phyloP scores from a whole-genome alignment of 441 rosid genomes.

The Flueggea neowawraea region DNA sequence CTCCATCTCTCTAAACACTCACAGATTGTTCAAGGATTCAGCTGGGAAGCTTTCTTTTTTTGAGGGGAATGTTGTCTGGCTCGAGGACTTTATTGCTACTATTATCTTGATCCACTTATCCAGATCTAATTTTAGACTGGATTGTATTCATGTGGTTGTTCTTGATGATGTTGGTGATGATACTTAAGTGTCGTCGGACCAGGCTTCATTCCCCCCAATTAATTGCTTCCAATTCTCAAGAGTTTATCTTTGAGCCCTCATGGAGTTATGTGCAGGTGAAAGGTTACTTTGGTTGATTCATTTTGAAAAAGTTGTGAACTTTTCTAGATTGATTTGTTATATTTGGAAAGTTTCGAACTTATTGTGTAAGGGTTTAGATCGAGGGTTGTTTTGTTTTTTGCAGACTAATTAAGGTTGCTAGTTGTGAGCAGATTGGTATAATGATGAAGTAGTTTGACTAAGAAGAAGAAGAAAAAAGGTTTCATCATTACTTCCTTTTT shows the following conservation, averaged over 20 bases:
- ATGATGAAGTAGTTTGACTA: constrained; percentile 69
- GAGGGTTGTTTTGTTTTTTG: constrained; percentile 12
- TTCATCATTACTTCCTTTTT: constrained; percentile 56
- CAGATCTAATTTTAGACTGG: not conserved
- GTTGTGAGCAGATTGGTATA: constrained; percentile 56
- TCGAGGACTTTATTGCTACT: too few species aligned
- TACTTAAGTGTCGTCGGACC: constrained; percentile 76
- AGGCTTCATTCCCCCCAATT: constrained; percentile 99
- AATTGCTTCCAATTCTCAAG: constrained; percentile 30
- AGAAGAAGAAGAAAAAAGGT: constrained; percentile 18
- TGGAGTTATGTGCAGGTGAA: too few species aligned
- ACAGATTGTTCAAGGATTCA: constrained; percentile 10
- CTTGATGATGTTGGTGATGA: not conserved
- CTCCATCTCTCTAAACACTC: not conserved
- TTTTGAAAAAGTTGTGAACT: too few species aligned
- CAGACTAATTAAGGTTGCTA: constrained; percentile 18
- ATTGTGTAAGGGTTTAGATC: constrained; percentile 10
- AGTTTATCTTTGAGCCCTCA: not conserved
- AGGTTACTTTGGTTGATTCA: too few species aligned
- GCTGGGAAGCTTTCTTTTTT: constrained; percentile 34
- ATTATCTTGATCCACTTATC: not conserved
- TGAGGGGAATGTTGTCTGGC: too few species aligned
- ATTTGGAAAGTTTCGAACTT: not conserved
- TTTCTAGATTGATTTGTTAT: not conserved
- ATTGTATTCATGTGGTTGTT: not conserved